A percentile compares a stretch with the other conserved stretches of the same genome.
Conservation (phyloP, 2,329 filamentous ascomycete species). For the Phyllosticta citrichinensis region DNA sequence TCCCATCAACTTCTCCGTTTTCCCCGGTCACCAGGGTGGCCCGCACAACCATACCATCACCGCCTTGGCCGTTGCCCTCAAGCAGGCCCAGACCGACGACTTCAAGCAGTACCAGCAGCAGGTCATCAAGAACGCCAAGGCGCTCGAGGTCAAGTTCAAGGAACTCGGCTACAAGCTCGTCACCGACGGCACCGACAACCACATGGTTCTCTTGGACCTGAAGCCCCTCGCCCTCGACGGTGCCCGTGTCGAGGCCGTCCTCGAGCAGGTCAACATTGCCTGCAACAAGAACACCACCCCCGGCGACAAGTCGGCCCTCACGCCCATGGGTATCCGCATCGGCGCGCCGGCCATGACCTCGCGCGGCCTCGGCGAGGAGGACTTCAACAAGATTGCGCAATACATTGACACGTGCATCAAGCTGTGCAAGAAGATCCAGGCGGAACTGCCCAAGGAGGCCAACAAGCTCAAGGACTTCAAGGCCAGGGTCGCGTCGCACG, state of each 20-base stretch:
- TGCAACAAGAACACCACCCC: constrained; percentile 99
- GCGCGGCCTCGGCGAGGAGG: constrained; percentile 77
- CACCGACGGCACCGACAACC: constrained; percentile 91
- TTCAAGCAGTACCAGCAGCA: constrained; percentile 89
- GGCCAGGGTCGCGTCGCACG: constrained; percentile 71
- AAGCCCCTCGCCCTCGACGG: constrained; percentile 84
- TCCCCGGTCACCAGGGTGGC: constrained; percentile 95
- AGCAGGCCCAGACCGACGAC: constrained; percentile 80
- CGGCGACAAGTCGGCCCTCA: constrained; percentile 85
- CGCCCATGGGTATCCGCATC: constrained; percentile 86
- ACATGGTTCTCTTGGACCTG: constrained; percentile 85
- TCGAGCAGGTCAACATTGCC: constrained; percentile 91
- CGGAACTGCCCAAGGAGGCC: constrained; percentile 78
- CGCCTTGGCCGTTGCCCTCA: constrained; percentile 83
- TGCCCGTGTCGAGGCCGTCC: constrained; percentile 76
- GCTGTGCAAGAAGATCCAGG: constrained; percentile 82
- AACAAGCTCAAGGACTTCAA: constrained; percentile 99
- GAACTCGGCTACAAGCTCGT: constrained; percentile 76
- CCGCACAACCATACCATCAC: constrained; percentile 99
- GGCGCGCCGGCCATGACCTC: constrained; percentile 97
- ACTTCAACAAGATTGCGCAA: constrained; percentile 68
- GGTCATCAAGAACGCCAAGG: constrained; percentile 83
- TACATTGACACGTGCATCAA: constrained; percentile 89
- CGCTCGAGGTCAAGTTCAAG: constrained; percentile 61
- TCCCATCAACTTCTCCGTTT: constrained; percentile 93